Base-by-base conservation (phyloP, 352 stramenopile genomes). In the Phytophthora cryptogea region DNA sequence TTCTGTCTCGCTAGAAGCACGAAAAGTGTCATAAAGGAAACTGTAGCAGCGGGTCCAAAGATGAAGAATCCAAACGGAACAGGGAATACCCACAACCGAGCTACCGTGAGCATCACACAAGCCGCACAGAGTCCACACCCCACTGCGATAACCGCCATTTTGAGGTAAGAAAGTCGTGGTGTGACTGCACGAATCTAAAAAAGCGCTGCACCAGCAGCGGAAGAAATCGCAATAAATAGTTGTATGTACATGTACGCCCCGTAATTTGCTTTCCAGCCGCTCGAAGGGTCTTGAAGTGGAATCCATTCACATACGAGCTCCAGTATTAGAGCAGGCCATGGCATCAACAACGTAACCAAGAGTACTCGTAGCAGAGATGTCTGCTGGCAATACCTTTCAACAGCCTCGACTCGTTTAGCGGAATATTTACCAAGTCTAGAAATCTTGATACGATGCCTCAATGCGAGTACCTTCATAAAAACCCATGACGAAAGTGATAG, bases 231-330 rank as follows among this genome's bases (percentile, higher is more conserved):
- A 30, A 56, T 46, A 26, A 39, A 60, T 11, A 61, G 7, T n/a
- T 51, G 43, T n/a, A n/a, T n/a, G n/a, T n/a, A n/a, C 1, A 62
- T 23, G 2, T 31, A 57, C 0, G 31, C 50, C 1, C 51, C 59
- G 20, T 49, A 57, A 30, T 67, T 62, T 14, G 20, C 30, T 40
- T 52, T 53, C 51, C 10, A 52, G 11, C 51, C 51, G 7, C 37
- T 20, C n/a, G 49, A 32, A 32, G 51, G 59, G 9, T 67, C 37
- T 62, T 67, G 28, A 31, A 67, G 45, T 4, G 59, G 59, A 27
- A 65, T 50, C 16, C 44, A 59, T 55, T 62, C 51, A 7, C 13
- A n/a, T 3, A 62, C 16, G 11, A 67, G 31, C 16, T 56, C 59
- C 8, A 65, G 27, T 27, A 54, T 37, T 0, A 65, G 6, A 26